Conservation (phyloP, 345 rosid genomes). For the Syzygium aromaticum region DNA sequence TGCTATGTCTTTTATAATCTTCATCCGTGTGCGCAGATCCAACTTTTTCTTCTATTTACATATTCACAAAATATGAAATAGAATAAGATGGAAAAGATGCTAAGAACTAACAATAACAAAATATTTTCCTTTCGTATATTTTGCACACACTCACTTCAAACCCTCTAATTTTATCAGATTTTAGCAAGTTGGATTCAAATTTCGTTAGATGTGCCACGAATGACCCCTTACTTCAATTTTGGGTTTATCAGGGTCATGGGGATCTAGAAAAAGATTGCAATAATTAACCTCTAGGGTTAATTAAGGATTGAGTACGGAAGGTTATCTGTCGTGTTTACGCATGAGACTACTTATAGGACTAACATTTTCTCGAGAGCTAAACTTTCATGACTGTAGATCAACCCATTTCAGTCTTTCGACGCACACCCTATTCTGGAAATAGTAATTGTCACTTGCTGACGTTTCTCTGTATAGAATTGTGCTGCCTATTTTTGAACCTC, state of each 20-base stretch:
- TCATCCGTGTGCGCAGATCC: not conserved
- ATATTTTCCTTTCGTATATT: not conserved
- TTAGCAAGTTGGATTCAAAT: not conserved
- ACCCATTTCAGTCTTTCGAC: not conserved
- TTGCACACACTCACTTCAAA: not conserved
- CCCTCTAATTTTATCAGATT: not conserved
- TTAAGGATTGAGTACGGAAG: not conserved
- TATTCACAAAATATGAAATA: not conserved
- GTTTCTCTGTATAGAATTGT: not conserved
- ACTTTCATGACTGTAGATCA: not conserved
- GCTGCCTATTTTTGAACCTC: not conserved
- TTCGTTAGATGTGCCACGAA: not conserved
- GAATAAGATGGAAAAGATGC: not conserved
- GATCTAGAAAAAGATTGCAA: not conserved
- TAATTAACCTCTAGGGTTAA: not conserved
- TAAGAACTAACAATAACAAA: not conserved
- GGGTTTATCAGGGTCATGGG: not conserved
- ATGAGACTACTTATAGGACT: not conserved
- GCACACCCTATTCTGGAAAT: not conserved
- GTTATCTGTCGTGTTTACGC: not conserved
- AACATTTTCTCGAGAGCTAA: not conserved
- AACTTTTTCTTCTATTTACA: not conserved
- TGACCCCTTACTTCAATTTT: not conserved
- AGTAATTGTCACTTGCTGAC: not conserved
- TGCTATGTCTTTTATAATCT: not conserved